Evolutionary conservation across 257 asterid species (phyloP).

Genomic region (Voacanga thouarsii): DNA sequence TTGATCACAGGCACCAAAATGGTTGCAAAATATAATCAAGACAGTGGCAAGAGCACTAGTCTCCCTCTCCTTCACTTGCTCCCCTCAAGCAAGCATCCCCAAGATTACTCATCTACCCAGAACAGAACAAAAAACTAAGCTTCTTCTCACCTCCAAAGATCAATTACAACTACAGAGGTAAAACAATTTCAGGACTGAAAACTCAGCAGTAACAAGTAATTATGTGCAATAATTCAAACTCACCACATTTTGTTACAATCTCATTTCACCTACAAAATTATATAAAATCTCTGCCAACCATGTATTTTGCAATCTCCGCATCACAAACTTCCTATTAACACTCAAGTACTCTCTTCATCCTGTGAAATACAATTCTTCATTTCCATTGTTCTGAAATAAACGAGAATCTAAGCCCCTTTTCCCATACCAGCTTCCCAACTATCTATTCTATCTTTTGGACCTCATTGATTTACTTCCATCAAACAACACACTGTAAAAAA

Average conservation of each 20-base stretch:
- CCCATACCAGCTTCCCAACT: not conserved
- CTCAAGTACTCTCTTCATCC: not conserved
- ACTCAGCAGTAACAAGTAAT: not conserved
- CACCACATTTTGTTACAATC: not conserved
- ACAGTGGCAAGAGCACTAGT: not conserved
- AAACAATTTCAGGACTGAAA: not conserved
- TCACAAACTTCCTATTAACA: not conserved
- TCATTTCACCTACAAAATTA: not conserved
- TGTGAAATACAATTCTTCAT: not conserved
- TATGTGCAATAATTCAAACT: not conserved
- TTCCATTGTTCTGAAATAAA: not conserved
- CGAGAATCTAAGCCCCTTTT: not conserved
- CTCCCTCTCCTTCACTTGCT: not conserved
- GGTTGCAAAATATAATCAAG: not conserved
- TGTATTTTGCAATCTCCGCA: not conserved
- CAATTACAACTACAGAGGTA: not conserved
- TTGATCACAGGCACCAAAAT: not conserved
- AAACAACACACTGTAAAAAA: not conserved
- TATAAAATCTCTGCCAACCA: not conserved
- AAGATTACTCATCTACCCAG: not conserved
- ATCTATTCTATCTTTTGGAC: not conserved
- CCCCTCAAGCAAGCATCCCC: not conserved
- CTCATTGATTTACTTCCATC: not conserved
- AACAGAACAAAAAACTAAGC: not conserved
- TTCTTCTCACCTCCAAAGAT: not conserved